These are phyloP conservation scores for Pseudogymnoascus sp. DNA, from an alignment of 2,329 filamentous ascomycete genomes.

Conservation along the genomic window DNA sequence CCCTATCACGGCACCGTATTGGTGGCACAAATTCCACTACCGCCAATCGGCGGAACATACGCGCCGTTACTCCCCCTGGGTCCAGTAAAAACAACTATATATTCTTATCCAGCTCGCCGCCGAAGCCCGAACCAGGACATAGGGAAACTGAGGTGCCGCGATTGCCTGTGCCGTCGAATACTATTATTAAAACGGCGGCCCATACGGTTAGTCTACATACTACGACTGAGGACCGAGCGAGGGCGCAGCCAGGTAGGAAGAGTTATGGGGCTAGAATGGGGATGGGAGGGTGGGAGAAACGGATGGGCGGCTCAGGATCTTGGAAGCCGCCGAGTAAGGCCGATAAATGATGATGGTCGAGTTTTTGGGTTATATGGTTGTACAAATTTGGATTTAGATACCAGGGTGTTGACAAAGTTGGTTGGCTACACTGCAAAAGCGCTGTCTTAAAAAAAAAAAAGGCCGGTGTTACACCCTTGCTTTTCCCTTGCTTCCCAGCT, in stretches of 20 bases:
- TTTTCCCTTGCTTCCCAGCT: background rate
- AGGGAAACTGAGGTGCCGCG: constrained; percentile 9
- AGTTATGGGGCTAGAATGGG: background rate
- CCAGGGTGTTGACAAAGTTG: background rate
- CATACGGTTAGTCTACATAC: background rate
- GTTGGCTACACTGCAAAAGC: background rate
- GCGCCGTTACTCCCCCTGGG: constrained; percentile 10
- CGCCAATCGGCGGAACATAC: constrained; percentile 16
- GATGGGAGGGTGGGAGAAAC: background rate
- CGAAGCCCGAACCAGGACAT: constrained; percentile 12
- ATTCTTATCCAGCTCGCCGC: constrained; percentile 27
- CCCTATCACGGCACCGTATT: constrained; percentile 2
- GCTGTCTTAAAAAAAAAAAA: background rate
- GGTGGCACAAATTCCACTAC: background rate
- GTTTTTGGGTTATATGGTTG: background rate
- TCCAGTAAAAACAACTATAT: constrained; percentile 19
- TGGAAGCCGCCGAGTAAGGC: constrained; percentile 5
- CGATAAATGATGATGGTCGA: background rate
- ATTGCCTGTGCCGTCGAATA: background rate
- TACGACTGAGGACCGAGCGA: background rate
- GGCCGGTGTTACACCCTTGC: background rate
- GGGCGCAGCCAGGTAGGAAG: background rate
- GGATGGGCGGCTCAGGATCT: background rate
- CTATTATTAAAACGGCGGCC: background rate
- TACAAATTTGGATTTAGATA: background rate